A percentile compares a stretch with the other conserved stretches of the same genome.
Evolutionary conservation across 177 flowering plant genomes (phyloP).

Genomic region (Tripterygium wilfordii): DNA sequence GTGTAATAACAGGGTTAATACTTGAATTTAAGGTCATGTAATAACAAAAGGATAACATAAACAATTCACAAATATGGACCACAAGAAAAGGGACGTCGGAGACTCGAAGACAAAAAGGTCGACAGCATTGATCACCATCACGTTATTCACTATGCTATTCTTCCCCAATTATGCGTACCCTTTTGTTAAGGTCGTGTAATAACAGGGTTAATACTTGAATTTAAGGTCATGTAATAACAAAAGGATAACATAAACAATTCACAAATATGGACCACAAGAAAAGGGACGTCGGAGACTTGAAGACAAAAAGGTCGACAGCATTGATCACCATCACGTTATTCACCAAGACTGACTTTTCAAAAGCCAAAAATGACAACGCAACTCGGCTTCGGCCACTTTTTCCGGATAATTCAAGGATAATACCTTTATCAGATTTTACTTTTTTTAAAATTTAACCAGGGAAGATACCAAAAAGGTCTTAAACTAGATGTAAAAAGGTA

Average conservation of each 20-base stretch:
- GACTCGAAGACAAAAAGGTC: not conserved
- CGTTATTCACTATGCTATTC: slow-evolving; percentile 9
- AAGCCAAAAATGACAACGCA: no score
- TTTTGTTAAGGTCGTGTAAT: no score
- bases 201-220: slow-evolving; percentile 1
- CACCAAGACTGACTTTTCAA: no score
- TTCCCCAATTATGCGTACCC: no score
- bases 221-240: not conserved
- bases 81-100: not conserved
- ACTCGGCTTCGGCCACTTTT: no score
- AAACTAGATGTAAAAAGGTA: no score
- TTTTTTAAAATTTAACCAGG: no score
- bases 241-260: slow-evolving; percentile 4
- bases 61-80: slow-evolving; percentile 1
- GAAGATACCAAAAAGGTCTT: no score
- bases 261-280: not conserved
- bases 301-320: not conserved
- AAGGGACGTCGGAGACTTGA: not conserved
- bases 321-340: slow-evolving; percentile 7
- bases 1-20: no score
- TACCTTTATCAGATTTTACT: no score
- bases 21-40: slow-evolving; percentile 3
- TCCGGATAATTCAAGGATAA: no score
- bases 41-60: slow-evolving; percentile 3
- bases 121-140: not conserved